These are phyloP conservation scores for Hibiscus syriacus DNA, from an alignment of 345 rosid species.

Conservation along the genomic window DNA sequence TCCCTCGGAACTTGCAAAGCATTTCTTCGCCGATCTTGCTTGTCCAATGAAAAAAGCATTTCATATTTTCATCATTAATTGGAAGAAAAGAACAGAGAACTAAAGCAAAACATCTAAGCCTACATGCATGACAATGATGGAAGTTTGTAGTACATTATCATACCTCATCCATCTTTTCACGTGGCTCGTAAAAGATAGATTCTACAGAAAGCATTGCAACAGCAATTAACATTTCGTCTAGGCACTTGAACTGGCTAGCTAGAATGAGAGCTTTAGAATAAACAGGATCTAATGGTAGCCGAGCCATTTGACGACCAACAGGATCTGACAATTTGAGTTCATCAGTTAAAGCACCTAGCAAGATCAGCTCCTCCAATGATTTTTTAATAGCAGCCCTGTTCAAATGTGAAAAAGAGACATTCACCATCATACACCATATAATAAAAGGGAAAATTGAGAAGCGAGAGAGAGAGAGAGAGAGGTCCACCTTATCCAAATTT, in stretches of 20 bases:
- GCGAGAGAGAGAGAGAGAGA: background rate
- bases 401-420: slow-evolving; percentile 10
- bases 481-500: background rate
- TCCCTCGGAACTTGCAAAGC: slow-evolving; percentile 80
- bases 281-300: slow-evolving; percentile 82
- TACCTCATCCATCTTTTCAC: slow-evolving; percentile 81
- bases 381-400: slow-evolving; percentile 69
- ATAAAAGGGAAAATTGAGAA: background rate
- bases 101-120: background rate
- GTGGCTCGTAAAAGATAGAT: slow-evolving; percentile 72
- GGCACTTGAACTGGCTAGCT: slow-evolving; percentile 76
- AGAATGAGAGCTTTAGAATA: slow-evolving; percentile 80
- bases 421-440: background rate
- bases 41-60: slow-evolving; percentile 19
- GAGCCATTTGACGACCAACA: slow-evolving; percentile 82
- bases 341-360: slow-evolving; percentile 86
- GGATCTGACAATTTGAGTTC: slow-evolving; percentile 80
- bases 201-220: slow-evolving; percentile 91
- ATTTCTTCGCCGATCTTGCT: slow-evolving; percentile 70
- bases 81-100: background rate
- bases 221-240: slow-evolving; percentile 88
- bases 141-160: background rate
- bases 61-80: background rate
- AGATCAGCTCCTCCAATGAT: slow-evolving; percentile 68
- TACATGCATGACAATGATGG: background rate